A percentile compares a stretch with the other conserved stretches of the same genome.
phyloP scores from a whole-genome alignment of 305 asterid species.

The Vinca major region DNA sequence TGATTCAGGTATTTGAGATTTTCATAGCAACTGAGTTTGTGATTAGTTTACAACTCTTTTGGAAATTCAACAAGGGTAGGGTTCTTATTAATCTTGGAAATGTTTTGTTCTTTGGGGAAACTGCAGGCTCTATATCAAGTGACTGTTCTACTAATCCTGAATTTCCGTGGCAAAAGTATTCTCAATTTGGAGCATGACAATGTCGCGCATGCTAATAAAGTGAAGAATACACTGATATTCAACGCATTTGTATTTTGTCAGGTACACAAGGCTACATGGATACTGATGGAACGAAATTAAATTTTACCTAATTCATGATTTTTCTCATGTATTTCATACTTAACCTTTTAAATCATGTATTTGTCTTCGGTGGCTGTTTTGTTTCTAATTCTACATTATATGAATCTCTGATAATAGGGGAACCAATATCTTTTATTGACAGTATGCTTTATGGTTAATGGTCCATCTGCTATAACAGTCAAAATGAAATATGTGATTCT shows the following conservation, averaged over 20 bases:
- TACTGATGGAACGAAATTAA: neutral
- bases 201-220: slow-evolving; percentile 39
- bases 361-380: neutral
- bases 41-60: neutral
- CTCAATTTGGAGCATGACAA: slow-evolving; percentile 46
- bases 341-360: neutral
- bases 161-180: slow-evolving; percentile 59
- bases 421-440: neutral
- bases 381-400: neutral
- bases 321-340: neutral
- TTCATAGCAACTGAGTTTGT: neutral
- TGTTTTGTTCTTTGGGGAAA: slow-evolving; percentile 15
- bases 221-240: slow-evolving; percentile 76
- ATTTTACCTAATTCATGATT: neutral
- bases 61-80: neutral
- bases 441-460: neutral
- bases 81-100: slow-evolving; percentile 6
- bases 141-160: slow-evolving; percentile 68
- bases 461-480: neutral
- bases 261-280: slow-evolving; percentile 22
- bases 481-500: neutral
- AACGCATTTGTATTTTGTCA: slow-evolving; percentile 85
- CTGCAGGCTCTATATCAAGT: slow-evolving; percentile 91
- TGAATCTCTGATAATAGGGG: neutral
- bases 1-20: slow-evolving; percentile 55